These are phyloP conservation scores for Metarhizium robertsii DNA, from an alignment of 2,329 filamentous ascomycete genomes.

Conservation along the genomic window DNA sequence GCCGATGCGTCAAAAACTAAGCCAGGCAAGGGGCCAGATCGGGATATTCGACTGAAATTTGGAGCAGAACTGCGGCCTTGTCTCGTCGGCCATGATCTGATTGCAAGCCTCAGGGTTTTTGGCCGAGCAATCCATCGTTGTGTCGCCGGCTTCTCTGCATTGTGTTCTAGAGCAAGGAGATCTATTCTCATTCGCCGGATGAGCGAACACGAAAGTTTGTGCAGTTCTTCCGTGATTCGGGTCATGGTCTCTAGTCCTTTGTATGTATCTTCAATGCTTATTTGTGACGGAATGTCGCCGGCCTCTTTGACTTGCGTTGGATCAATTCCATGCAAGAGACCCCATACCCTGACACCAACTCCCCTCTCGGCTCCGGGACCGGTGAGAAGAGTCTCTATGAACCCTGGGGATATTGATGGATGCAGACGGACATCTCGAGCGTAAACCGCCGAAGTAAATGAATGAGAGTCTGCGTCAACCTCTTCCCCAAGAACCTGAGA, in stretches of 20 bases:
- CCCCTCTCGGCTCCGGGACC: conserved; percentile 63
- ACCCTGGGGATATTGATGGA: conserved; percentile 51
- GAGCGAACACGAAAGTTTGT: conserved; percentile 59
- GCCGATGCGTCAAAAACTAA: conserved; percentile 62
- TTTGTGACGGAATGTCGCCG: conserved; percentile 68
- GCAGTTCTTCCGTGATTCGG: conserved; percentile 58
- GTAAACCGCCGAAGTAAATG: conserved; percentile 39
- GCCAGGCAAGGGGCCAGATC: conserved; percentile 61
- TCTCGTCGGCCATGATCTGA: conserved; percentile 45
- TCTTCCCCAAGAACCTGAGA: conserved; percentile 38
- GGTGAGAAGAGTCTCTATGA: conserved; percentile 59
- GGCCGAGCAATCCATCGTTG: conserved; percentile 68
- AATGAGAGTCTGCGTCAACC: conserved; percentile 22
- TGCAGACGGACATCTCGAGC: conserved; percentile 56
- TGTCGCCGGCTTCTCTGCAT: conserved; percentile 19
- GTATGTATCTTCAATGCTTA: conserved; percentile 93
- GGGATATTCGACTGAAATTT: conserved; percentile 62
- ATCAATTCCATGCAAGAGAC: conserved; percentile 73
- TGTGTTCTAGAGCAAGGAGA: conserved; percentile 46
- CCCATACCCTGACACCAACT: conserved; percentile 66
- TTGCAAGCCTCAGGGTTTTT: conserved; percentile 71
- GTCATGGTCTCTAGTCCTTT: conserved; percentile 55
- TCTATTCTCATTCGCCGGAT: conserved; percentile 72
- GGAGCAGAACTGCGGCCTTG: conserved; percentile 36
- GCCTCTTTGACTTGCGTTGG: conserved; percentile 62